Base-by-base conservation (phyloP, 2,329 filamentous ascomycete species). In the Coniella lustricola region DNA sequence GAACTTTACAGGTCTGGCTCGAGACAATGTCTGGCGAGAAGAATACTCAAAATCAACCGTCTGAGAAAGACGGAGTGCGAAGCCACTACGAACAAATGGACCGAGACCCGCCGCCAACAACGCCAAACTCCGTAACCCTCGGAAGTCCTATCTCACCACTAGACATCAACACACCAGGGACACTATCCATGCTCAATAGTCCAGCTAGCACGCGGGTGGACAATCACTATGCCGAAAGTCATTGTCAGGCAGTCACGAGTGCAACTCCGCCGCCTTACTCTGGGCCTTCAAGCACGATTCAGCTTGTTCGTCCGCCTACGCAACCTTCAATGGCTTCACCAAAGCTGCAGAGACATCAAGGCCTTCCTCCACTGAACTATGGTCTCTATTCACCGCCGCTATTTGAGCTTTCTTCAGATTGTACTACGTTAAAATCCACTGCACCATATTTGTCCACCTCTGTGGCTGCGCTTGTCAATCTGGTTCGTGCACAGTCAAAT, bases 341-440 rank as follows among this genome's bases (percentile, higher is more conserved):
- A 18, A 61, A 59, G 5, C 59, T 62, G 3, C 65, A 66, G 36
- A 63, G 62, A 21, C 73, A 75, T 53, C 68, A 71, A 1, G 74
- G 73, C 7, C 67, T 77, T 5, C 74, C 73, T 1, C 58, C 59
- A 18, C 56, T 77, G 14, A 72, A 77, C 60, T 76, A 77, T 60
- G 66, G 68, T n/a, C 66, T 73, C 16, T 80, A 80, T 60, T 64
- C 64, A 7, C 76, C 74, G 14, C 70, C 73, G 4, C 64, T 73
- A 31, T 79, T 79, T 58, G 69, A 70, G 38, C 64, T 78, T 3
- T 77, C 74, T 0, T 49, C 64, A 9, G 75, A 80, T 58, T 63
- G 63, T 31, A 75, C 67, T 12, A 69, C 67, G 8, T 67, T 79
- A 48, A 68, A 67, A 18, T 72, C 71, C 44, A 67, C 69, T 36